Evolutionary conservation across 495 filamentous ascomycete genomes (phyloP), one percentile per base, ranked within the genome.

Genomic region (Podospora comata): DNA sequence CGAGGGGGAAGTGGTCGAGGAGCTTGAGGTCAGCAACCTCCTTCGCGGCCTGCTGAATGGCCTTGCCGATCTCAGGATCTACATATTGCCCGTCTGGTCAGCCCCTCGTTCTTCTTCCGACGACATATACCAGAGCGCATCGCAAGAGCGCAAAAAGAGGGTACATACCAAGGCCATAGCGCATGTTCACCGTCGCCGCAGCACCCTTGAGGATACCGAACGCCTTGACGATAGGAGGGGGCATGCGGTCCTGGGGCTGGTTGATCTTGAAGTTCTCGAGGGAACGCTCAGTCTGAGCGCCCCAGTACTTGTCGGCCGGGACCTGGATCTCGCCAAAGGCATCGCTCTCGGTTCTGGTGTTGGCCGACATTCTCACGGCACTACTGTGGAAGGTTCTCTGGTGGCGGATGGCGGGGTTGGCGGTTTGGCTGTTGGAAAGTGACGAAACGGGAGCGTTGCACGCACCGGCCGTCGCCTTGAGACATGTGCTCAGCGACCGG

Each of bases 231-330:
- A 99, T 89, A 0, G 93, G 90, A 68, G 92, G 90, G 60, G 95
- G 96, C 94, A 99, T 98, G 76, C 95, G 93, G 78, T 99, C 95
- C 79, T 96, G 92, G 68, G 96, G 95, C 83, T 99, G 95, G 80
- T 98, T 98, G 87, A 99, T 98, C 76, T 90, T 89, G 85, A 99
- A 99, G 84, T 99, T 99, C 76, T 90, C 90, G 80, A 99, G 85
- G 55, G 96, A 98, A 80, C 95, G 89, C 86, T 99, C 91, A 68
- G 95, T 99, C 83, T 99, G 95, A 61, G 95, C 95, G 77, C 95
- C 95, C 95, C 96, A 99, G 86, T 99, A 99, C 85, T 91, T 96
- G 89, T 95, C 92, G 64, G 88, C 85, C 56, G 91, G 86, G 68
- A 99, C 96, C 83, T 93, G 84, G 78, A 99, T 89, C 79, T 97